Conservation (phyloP, 176 grass and related monocot genomes). For the Themeda triandra region DNA sequence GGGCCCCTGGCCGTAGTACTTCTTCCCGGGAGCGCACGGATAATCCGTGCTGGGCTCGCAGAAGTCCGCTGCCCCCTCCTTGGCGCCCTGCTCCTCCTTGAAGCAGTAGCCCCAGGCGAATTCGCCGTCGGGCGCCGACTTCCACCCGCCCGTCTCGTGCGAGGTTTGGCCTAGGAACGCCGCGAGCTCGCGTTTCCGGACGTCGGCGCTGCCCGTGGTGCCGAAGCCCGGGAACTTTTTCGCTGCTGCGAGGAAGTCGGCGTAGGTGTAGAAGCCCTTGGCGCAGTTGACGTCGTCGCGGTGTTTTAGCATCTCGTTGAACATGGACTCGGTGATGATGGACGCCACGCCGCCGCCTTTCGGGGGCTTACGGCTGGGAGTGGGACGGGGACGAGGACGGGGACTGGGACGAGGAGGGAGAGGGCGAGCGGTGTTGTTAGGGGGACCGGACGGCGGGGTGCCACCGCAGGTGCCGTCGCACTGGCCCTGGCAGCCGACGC, state of each 20-base stretch:
- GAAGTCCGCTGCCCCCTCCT: conserved; percentile 5
- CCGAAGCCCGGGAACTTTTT: conserved; percentile 35
- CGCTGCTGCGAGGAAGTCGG: conserved; percentile 46
- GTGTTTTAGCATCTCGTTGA: conserved; percentile 53
- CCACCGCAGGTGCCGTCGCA: neutral
- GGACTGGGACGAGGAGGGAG: neutral
- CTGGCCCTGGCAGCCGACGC: neutral
- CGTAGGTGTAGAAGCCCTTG: conserved; percentile 52
- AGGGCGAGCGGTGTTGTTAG: too few relatives aligned
- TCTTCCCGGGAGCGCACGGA: conserved; percentile 38
- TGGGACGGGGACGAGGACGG: neutral
- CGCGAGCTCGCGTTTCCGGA: conserved; percentile 40
- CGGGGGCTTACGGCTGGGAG: too few relatives aligned
- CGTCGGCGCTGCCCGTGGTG: neutral
- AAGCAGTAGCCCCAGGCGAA: conserved; percentile 51
- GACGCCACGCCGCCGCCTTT: conserved; percentile 31
- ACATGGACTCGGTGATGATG: conserved; percentile 28
- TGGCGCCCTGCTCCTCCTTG: conserved; percentile 20
- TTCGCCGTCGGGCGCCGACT: conserved; percentile 25
- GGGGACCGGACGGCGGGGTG: too few relatives aligned
- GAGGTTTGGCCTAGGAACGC: conserved; percentile 64
- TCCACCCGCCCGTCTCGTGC: conserved; percentile 66
- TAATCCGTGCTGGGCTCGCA: conserved; percentile 27
- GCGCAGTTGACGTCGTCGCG: conserved; percentile 47
- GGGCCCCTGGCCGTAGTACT: conserved; percentile 52